These are phyloP conservation scores for Candida glucosophila DNA, from an alignment of 1,139 yeast genomes.

Conservation along the genomic window DNA sequence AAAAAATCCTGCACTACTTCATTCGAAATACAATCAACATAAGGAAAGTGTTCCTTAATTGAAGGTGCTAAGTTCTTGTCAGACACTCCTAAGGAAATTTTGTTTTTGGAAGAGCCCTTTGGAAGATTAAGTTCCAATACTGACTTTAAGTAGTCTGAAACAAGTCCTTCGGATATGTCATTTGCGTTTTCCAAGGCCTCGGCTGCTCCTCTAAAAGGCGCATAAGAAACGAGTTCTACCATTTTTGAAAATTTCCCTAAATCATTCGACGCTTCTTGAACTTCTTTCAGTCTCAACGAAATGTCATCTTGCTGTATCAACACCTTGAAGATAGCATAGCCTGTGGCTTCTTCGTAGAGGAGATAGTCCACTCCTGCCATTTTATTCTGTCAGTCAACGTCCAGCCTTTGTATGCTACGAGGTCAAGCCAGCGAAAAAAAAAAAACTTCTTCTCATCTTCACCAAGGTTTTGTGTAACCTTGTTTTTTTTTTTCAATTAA, in stretches of 20 bases:
- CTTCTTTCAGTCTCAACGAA: constrained; percentile 87
- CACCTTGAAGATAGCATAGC: constrained; percentile 94
- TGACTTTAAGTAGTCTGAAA: constrained; percentile 84
- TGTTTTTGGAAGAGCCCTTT: constrained; percentile 65
- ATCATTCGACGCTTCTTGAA: constrained; percentile 85
- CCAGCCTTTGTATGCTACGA: too few relatives aligned
- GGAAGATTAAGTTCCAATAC: constrained; percentile 87
- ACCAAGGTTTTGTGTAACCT: too few relatives aligned
- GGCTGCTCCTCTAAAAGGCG: constrained; percentile 98
- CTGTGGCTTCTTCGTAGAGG: constrained; percentile 97
- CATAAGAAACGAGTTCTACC: constrained; percentile 89
- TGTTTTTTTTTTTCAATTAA: too few relatives aligned
- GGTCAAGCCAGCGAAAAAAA: too few relatives aligned
- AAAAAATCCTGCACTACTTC: constrained; percentile 92
- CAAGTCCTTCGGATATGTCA: constrained; percentile 95
- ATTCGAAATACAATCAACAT: constrained; percentile 80
- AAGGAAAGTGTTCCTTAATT: constrained; percentile 82
- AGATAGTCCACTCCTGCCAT: constrained; percentile 79
- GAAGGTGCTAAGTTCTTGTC: constrained; percentile 97
- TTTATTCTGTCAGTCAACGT: too few relatives aligned
- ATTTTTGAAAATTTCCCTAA: constrained; percentile 84
- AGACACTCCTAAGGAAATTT: constrained; percentile 73
- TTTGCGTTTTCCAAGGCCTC: constrained; percentile 98
- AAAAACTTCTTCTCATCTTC: too few relatives aligned
- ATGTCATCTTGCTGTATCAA: constrained; percentile 90